These are phyloP conservation scores for Calonectria fujianensis DNA, from an alignment of 2,329 filamentous ascomycete species.

Conservation along the genomic window DNA sequence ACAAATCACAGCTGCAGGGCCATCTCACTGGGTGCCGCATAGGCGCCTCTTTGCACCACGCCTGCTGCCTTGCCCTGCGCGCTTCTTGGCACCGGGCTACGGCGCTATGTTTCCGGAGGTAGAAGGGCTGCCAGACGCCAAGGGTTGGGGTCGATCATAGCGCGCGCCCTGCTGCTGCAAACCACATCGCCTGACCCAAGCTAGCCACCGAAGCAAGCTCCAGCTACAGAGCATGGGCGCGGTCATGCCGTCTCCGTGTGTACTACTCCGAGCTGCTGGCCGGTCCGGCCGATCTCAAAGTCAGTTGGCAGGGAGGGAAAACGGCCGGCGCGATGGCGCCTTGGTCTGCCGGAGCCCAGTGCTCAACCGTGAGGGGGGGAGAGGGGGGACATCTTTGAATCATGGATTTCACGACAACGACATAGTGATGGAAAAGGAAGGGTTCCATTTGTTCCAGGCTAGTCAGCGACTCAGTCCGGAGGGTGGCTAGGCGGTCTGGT, in stretches of 20 bases:
- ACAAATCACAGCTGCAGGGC: slow-evolving; percentile 15
- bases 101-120: slow-evolving; percentile 25
- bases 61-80: slow-evolving; percentile 10
- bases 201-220: slow-evolving; percentile 18
- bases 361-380: slow-evolving; percentile 25
- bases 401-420: slow-evolving; percentile 7
- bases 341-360: slow-evolving; percentile 34
- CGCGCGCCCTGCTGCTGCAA: slow-evolving; percentile 31
- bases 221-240: slow-evolving; percentile 25
- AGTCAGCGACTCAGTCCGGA: slow-evolving; percentile 39
- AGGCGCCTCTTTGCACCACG: slow-evolving; percentile 21
- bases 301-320: slow-evolving; percentile 20
- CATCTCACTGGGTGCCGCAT: slow-evolving; percentile 8
- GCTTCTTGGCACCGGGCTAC: slow-evolving; percentile 25
- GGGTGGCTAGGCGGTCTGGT: slow-evolving; percentile 30
- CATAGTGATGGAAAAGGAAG: slow-evolving; percentile 25
- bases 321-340: slow-evolving; percentile 25
- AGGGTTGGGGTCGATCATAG: slow-evolving; percentile 32
- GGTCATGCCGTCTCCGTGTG: slow-evolving; percentile 29
- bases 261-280: not conserved
- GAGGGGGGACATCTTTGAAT: slow-evolving; percentile 3
- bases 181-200: slow-evolving; percentile 35
- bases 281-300: slow-evolving; percentile 10
- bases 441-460: slow-evolving; percentile 46
- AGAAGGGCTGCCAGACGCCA: slow-evolving; percentile 13